A percentile compares a stretch with the other conserved stretches of the same genome.
Conservation (phyloP, 805 yeast species). For the Wickerhamiella azymoides region DNA sequence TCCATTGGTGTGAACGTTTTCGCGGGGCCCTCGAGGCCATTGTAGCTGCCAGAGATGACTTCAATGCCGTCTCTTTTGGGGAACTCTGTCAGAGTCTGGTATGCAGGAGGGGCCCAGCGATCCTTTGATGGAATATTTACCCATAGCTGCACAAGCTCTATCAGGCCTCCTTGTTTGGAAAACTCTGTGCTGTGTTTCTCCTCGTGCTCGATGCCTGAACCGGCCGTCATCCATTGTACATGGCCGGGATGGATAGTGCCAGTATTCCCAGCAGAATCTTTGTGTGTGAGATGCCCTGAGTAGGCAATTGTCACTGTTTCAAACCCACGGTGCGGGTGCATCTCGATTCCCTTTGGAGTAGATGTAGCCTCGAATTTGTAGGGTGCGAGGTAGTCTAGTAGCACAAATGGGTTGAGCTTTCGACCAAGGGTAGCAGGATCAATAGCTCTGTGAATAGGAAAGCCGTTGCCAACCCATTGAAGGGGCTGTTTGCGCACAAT, state of each 20-base stretch:
- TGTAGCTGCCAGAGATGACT: conserved; percentile 63
- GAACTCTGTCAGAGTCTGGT: conserved; percentile 52
- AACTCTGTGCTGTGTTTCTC: conserved; percentile 38
- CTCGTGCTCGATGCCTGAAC: conserved; percentile 70
- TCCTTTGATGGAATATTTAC: conserved; percentile 57
- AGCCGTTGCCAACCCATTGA: conserved; percentile 11
- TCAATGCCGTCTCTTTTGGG: conserved; percentile 63
- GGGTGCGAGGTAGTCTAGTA: conserved; percentile 9
- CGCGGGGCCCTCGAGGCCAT: conserved; percentile 57
- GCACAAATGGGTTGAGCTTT: conserved; percentile 9
- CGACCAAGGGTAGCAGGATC: conserved; percentile 4
- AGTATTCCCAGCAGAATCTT: conserved; percentile 71
- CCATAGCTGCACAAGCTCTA: conserved; percentile 72
- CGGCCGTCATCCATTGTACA: conserved; percentile 87
- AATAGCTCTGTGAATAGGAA: conserved; percentile 5
- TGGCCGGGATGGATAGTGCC: conserved; percentile 71
- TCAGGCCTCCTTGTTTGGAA: conserved; percentile 27
- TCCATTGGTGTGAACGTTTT: conserved; percentile 72
- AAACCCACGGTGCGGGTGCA: conserved; percentile 68
- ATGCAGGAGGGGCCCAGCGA: conserved; percentile 54
- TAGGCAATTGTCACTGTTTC: conserved; percentile 57
- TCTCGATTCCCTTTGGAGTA: conserved; percentile 7
- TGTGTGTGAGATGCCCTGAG: conserved; percentile 58
- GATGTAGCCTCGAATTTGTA: conserved; percentile 5
- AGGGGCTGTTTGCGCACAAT: not conserved